Percentiles rank a stretch among this genome's conserved stretches.
Conservation (phyloP, 2,329 filamentous ascomycete species). For the Venturia oleaginea region DNA sequence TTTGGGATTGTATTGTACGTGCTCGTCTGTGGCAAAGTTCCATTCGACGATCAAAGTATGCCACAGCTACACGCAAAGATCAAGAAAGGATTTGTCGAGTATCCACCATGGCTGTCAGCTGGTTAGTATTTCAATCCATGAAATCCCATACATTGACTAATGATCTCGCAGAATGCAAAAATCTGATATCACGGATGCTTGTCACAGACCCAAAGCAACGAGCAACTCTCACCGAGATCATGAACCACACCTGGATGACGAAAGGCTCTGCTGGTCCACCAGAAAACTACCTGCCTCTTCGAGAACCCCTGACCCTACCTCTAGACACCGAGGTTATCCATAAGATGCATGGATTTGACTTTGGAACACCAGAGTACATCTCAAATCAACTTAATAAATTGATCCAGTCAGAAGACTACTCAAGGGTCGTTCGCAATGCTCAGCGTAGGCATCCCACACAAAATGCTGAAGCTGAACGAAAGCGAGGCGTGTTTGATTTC, state of each 20-base stretch:
- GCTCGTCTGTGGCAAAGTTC: constrained; percentile 92
- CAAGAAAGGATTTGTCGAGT: constrained; percentile 93
- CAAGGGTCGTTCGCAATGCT: constrained; percentile 65
- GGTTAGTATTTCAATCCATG: constrained; percentile 47
- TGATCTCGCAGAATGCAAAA: constrained; percentile 65
- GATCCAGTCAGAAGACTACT: constrained; percentile 92
- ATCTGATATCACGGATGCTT: constrained; percentile 88
- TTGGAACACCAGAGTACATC: constrained; percentile 79
- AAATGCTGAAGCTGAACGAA: constrained; percentile 58
- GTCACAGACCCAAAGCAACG: constrained; percentile 86
- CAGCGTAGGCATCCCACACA: constrained; percentile 57
- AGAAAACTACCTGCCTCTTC: constrained; percentile 76
- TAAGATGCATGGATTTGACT: constrained; percentile 97
- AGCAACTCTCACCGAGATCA: constrained; percentile 80
- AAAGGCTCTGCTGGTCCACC: constrained; percentile 82
- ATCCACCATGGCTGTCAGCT: constrained; percentile 82
- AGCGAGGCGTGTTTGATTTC: constrained; percentile 90
- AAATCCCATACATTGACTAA: constrained; percentile 13
- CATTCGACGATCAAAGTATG: constrained; percentile 99
- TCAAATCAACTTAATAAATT: constrained; percentile 70
- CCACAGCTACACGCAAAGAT: constrained; percentile 97
- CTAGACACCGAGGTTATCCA: constrained; percentile 75
- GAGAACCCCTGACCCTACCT: constrained; percentile 78
- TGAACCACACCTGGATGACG: constrained; percentile 91
- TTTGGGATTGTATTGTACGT: constrained; percentile 98